Evolutionary conservation across 352 stramenopile species (phyloP).

Genomic region (Phytophthora melonis): DNA sequence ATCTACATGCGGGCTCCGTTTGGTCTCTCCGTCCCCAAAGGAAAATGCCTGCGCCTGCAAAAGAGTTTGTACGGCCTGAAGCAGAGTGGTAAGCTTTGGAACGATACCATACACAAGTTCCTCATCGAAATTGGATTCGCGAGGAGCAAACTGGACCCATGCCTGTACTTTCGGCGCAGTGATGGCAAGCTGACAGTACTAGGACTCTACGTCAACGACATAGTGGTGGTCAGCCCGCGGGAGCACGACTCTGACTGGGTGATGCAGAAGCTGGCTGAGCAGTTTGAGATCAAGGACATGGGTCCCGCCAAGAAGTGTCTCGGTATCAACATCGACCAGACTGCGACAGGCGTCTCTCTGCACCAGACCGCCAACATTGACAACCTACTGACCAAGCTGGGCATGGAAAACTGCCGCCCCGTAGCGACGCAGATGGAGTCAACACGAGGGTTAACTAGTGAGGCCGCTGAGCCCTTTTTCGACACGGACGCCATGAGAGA

Average conservation of each 20-base stretch:
- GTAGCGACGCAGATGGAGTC: too few species aligned
- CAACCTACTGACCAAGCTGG: too few species aligned
- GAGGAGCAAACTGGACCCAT: slow-evolving; percentile 1
- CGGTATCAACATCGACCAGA: too few species aligned
- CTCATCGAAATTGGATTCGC: not conserved
- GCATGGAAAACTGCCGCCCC: too few species aligned
- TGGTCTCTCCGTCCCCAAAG: not conserved
- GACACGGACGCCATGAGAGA: too few species aligned
- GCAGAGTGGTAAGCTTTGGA: slow-evolving; percentile 1
- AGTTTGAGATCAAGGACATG: not conserved
- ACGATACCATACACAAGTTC: not conserved
- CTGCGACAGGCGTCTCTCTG: too few species aligned
- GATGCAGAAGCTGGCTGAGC: not conserved
- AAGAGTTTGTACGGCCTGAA: slow-evolving; percentile 3
- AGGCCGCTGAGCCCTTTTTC: too few species aligned
- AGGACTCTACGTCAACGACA: not conserved
- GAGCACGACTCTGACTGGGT: not conserved
- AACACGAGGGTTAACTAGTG: too few species aligned
- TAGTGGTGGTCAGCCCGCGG: not conserved
- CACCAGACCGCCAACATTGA: too few species aligned
- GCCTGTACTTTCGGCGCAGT: slow-evolving; percentile 4
- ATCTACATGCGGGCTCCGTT: not conserved
- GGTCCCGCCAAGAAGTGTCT: too few species aligned
- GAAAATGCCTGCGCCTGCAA: not conserved
- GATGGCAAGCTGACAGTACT: too few species aligned